Percentiles rank a stretch among this genome's conserved stretches.
Evolutionary conservation across 1,284 basidiomycete genomes (phyloP).

Genomic region (Paramarasmius palmivorus): DNA sequence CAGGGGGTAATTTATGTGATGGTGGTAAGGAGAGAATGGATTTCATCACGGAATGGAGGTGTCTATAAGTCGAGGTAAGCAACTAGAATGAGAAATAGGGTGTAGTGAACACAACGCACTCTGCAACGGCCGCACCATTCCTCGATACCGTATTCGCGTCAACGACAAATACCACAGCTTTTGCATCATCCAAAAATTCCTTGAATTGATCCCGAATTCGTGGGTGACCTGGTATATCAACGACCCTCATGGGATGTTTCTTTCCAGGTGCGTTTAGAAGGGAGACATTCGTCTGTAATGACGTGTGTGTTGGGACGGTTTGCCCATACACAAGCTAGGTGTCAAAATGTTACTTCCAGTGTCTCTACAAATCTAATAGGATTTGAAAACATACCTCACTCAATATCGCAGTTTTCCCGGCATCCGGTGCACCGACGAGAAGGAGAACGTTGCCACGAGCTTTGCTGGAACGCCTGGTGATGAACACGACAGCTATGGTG

Average conservation of each 20-base stretch:
- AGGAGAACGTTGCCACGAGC: constrained; percentile 58
- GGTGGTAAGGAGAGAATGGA: constrained; percentile 71
- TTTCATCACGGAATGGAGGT: constrained; percentile 70
- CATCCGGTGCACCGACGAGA: constrained; percentile 68
- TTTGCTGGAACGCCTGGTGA: constrained; percentile 43
- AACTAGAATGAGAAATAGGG: background rate
- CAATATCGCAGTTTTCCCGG: constrained; percentile 74
- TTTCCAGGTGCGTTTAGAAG: constrained; percentile 39
- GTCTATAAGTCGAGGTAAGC: constrained; percentile 38
- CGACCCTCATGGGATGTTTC: constrained; percentile 48
- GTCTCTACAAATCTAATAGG: no score
- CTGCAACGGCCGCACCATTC: constrained; percentile 70
- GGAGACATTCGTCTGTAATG: constrained; percentile 68
- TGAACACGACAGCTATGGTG: constrained; percentile 31
- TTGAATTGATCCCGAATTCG: constrained; percentile 70
- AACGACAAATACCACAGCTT: constrained; percentile 71
- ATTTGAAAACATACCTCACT: no score
- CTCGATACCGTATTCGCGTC: constrained; percentile 75
- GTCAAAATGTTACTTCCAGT: no score
- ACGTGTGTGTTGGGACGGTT: constrained; percentile 67
- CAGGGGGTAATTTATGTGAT: constrained; percentile 55
- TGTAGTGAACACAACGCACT: constrained; percentile 51
- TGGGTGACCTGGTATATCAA: constrained; percentile 80
- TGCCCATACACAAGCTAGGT: constrained; percentile 68
- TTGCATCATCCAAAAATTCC: constrained; percentile 60